A percentile compares a stretch with the other conserved stretches of the same genome.
Evolutionary conservation across 2,329 filamentous ascomycete species (phyloP).

Genomic region (Colletotrichum eremochloae): DNA sequence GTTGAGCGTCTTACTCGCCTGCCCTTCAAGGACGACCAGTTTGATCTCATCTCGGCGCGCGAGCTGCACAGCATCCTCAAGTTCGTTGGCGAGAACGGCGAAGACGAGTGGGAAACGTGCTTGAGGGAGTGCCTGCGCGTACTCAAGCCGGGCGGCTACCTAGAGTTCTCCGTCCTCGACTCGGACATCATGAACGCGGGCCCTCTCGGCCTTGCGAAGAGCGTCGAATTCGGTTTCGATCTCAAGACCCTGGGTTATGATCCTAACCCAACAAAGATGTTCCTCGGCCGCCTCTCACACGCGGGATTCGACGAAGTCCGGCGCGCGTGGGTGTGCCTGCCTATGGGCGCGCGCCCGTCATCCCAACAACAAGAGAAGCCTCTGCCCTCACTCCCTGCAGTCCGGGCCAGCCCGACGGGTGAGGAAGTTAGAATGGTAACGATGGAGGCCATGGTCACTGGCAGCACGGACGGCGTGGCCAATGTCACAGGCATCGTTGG

Average conservation of each 20-base stretch:
- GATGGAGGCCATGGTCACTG: constrained; percentile 72
- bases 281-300: constrained; percentile 79
- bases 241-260: constrained; percentile 93
- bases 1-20: constrained; percentile 83
- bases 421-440: constrained; percentile 61
- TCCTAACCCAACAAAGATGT: constrained; percentile 83
- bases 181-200: constrained; percentile 90
- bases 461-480: constrained; percentile 77
- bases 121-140: constrained; percentile 89
- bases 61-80: constrained; percentile 89
- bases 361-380: constrained; percentile 49
- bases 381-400: constrained; percentile 31
- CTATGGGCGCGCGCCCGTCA: constrained; percentile 74
- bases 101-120: constrained; percentile 90
- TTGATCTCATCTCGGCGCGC: constrained; percentile 91
- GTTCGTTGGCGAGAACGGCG: constrained; percentile 73
- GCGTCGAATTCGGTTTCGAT: constrained; percentile 91
- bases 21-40: constrained; percentile 87
- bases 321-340: constrained; percentile 89
- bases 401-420: constrained; percentile 54
- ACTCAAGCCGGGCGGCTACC: constrained; percentile 90
- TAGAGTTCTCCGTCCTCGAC: constrained; percentile 93
- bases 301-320: constrained; percentile 85
- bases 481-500: constrained; percentile 85
- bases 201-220: constrained; percentile 82